Percentiles rank a stretch among this genome's conserved stretches.
These are phyloP conservation scores for Boechera divaricarpa DNA, from an alignment of 345 rosid genomes.

Conservation along the genomic window DNA sequence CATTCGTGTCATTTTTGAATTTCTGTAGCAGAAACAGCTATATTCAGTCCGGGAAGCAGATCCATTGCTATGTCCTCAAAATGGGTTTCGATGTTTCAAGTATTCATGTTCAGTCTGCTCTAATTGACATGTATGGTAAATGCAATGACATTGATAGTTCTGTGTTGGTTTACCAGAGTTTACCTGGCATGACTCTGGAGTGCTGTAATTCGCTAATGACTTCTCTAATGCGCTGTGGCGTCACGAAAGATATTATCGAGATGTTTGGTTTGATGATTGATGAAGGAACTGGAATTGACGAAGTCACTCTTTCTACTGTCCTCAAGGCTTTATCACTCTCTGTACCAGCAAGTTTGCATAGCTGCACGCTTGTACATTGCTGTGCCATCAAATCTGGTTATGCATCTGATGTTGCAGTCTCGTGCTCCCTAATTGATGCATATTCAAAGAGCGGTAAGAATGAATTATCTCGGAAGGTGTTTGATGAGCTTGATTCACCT, in stretches of 20 bases:
- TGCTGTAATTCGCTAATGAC: slow-evolving; percentile 78
- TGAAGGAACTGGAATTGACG: slow-evolving; percentile 71
- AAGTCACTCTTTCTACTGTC: slow-evolving; percentile 63
- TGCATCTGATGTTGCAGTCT: slow-evolving; percentile 65
- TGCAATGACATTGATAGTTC: slow-evolving; percentile 68
- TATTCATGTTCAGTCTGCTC: slow-evolving; percentile 67
- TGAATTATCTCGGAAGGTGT: slow-evolving; percentile 57
- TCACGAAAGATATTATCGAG: slow-evolving; percentile 62
- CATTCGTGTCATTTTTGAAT: slow-evolving; percentile 65
- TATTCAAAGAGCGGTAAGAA: slow-evolving; percentile 74
- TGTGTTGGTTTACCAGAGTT: slow-evolving; percentile 49
- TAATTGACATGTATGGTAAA: slow-evolving; percentile 80
- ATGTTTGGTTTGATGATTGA: slow-evolving; percentile 79
- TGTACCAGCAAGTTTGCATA: slow-evolving; percentile 45
- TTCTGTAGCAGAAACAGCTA: slow-evolving; percentile 55
- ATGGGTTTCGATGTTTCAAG: slow-evolving; percentile 55
- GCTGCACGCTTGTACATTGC: slow-evolving; percentile 62
- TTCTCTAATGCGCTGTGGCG: slow-evolving; percentile 62
- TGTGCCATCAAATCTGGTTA: slow-evolving; percentile 64
- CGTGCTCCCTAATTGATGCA: slow-evolving; percentile 70
- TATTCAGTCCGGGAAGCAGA: slow-evolving; percentile 64
- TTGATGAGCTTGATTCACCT: slow-evolving; percentile 56
- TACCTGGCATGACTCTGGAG: slow-evolving; percentile 51
- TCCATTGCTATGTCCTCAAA: slow-evolving; percentile 67
- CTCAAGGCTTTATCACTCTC: slow-evolving; percentile 69